Conservation (phyloP, 2,329 filamentous ascomycete genomes). For the Cladosporium oxysporum region DNA sequence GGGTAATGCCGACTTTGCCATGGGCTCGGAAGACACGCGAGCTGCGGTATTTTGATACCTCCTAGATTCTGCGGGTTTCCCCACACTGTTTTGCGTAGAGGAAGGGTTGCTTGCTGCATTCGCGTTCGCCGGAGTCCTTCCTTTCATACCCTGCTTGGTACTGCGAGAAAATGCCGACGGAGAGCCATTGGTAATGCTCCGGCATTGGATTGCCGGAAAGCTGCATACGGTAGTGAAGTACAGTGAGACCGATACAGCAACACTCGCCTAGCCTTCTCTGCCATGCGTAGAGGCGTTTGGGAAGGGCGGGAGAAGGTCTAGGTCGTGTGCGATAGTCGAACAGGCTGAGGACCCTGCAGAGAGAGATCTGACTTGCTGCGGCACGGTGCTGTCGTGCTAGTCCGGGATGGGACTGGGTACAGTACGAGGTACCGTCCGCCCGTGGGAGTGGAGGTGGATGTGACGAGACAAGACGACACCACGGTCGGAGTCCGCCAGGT, state of each 20-base stretch:
- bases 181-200: not conserved
- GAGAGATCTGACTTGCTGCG: conserved; percentile 7
- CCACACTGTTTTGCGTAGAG: conserved; percentile 8
- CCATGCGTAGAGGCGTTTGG: not conserved
- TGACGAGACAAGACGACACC: not conserved
- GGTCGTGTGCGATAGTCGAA: not conserved
- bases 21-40: not conserved
- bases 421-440: not conserved
- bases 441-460: conserved; percentile 9
- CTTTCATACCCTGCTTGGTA: not conserved
- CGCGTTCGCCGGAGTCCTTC: conserved; percentile 9
- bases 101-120: not conserved
- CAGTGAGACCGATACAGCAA: not conserved
- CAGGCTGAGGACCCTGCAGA: conserved; percentile 17
- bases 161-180: not conserved
- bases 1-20: not conserved
- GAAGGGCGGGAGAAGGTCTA: not conserved
- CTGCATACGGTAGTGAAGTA: not conserved
- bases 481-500: not conserved
- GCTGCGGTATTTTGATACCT: not conserved
- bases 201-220: not conserved
- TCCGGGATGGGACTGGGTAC: conserved; percentile 2
- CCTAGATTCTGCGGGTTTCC: not conserved
- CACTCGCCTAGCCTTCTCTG: not conserved
- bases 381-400: conserved; percentile 7